Conservation (phyloP, 2,329 filamentous ascomycete genomes). For the Cephalotrichum gorgonifer region DNA sequence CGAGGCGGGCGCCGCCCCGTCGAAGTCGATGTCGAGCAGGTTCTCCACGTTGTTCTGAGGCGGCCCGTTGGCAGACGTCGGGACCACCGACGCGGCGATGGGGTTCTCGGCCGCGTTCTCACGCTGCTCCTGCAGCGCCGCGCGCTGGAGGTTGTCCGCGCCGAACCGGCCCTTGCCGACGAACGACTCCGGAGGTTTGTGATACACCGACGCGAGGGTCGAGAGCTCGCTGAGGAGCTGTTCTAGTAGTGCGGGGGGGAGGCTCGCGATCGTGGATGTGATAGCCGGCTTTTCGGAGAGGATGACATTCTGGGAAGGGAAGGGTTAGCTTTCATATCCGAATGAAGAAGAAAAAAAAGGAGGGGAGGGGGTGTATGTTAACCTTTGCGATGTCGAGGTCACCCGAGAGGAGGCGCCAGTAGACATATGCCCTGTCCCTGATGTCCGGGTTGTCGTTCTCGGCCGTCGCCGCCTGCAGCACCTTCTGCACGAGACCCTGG, state of each 20-base stretch:
- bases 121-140: constrained; percentile 91
- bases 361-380: neutral
- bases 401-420: constrained; percentile 92
- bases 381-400: constrained; percentile 86
- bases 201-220: constrained; percentile 92
- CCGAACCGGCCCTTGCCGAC: constrained; percentile 90
- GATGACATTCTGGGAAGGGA: constrained; percentile 55
- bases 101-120: constrained; percentile 91
- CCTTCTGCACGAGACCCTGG: constrained; percentile 85
- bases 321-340: constrained; percentile 13
- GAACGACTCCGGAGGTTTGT: constrained; percentile 97
- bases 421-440: constrained; percentile 91
- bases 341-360: neutral
- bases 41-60: constrained; percentile 81
- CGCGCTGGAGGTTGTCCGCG: constrained; percentile 86
- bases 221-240: constrained; percentile 87
- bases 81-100: constrained; percentile 68
- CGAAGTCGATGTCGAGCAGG: constrained; percentile 90
- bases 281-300: constrained; percentile 93
- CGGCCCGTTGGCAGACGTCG: constrained; percentile 49
- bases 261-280: constrained; percentile 81
- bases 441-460: constrained; percentile 98
- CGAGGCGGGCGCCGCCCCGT: constrained; percentile 85
- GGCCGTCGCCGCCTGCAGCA: constrained; percentile 82
- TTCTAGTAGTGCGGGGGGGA: constrained; percentile 75